These are phyloP conservation scores for Mycotypha africana DNA, from an alignment of 371 early-diverging fungal species.

Conservation along the genomic window DNA sequence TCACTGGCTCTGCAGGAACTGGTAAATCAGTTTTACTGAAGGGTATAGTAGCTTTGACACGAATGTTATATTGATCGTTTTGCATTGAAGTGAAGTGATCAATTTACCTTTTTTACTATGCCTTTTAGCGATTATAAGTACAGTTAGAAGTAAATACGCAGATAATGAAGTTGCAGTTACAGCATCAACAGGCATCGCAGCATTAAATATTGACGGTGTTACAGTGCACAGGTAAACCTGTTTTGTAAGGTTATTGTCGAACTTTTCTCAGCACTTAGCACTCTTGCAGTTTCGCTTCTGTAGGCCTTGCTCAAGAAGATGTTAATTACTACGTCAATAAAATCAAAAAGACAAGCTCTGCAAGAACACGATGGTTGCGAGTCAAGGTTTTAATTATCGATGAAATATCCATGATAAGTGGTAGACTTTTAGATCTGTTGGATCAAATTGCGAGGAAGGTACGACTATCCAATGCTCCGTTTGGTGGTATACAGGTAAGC, in stretches of 20 bases:
- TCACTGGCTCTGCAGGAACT: slow-evolving; percentile 82
- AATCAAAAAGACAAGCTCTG: slow-evolving; percentile 18
- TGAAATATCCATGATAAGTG: slow-evolving; percentile 92
- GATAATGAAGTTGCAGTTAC: slow-evolving; percentile 61
- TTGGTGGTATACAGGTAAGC: slow-evolving; percentile 86
- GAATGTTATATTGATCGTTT: neutral
- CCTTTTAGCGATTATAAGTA: slow-evolving; percentile 53
- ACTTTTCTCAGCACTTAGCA: neutral
- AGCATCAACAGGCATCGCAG: slow-evolving; percentile 90
- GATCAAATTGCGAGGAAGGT: slow-evolving; percentile 66
- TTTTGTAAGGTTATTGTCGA: neutral
- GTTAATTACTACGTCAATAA: slow-evolving; percentile 34
- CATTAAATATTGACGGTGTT: slow-evolving; percentile 73
- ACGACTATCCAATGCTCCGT: slow-evolving; percentile 47
- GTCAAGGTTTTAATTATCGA: slow-evolving; percentile 79
- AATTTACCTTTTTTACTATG: no score
- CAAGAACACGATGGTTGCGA: slow-evolving; percentile 50
- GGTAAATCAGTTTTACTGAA: slow-evolving; percentile 72
- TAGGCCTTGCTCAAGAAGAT: slow-evolving; percentile 58
- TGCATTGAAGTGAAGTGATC: neutral
- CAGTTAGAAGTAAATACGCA: slow-evolving; percentile 21
- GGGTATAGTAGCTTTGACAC: slow-evolving; percentile 1
- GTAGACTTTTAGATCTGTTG: slow-evolving; percentile 72
- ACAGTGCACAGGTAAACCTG: slow-evolving; percentile 59
- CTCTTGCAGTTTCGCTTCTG: slow-evolving; percentile 56